Evolutionary conservation across 169 alveolate species (phyloP).

Genomic region (Plasmodium adleri): DNA sequence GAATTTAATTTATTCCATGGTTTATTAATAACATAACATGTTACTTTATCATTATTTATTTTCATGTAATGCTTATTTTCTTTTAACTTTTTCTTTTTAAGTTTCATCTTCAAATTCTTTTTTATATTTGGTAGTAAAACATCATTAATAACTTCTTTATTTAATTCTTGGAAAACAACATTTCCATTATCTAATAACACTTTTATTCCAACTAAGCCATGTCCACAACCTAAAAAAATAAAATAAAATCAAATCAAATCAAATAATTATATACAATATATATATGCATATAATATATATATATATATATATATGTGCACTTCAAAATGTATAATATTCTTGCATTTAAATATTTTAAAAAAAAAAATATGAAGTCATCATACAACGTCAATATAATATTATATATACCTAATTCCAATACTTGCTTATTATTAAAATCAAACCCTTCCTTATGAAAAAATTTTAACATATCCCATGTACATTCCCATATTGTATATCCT

Average conservation of each 20-base stretch:
- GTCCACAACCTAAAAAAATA: slow-evolving; percentile 53
- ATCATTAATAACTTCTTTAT: slow-evolving; percentile 68
- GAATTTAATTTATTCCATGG: slow-evolving; percentile 60
- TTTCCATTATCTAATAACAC: slow-evolving; percentile 39
- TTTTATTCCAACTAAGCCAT: slow-evolving; percentile 56
- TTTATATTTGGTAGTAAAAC: slow-evolving; percentile 65
- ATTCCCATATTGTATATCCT: slow-evolving; percentile 76
- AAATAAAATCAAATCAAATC: background rate
- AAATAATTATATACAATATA: background rate
- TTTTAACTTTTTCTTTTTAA: slow-evolving; percentile 41
- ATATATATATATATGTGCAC: background rate
- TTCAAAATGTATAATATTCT: too few species aligned
- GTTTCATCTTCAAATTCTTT: slow-evolving; percentile 36
- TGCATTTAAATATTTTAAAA: too few species aligned
- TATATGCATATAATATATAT: background rate
- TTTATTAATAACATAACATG: slow-evolving; percentile 47
- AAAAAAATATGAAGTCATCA: background rate
- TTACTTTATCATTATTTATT: slow-evolving; percentile 7
- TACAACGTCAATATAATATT: background rate
- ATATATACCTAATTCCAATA: slow-evolving; percentile 61
- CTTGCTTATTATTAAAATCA: slow-evolving; percentile 36
- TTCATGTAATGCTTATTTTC: slow-evolving; percentile 44
- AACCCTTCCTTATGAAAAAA: slow-evolving; percentile 37
- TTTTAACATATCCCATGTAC: slow-evolving; percentile 75
- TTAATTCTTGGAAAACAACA: slow-evolving; percentile 72